A percentile compares a stretch with the other conserved stretches of the same genome.
Conservation (phyloP, 2,329 filamentous ascomycete species). For the Neopestalotiopsis rosae region DNA sequence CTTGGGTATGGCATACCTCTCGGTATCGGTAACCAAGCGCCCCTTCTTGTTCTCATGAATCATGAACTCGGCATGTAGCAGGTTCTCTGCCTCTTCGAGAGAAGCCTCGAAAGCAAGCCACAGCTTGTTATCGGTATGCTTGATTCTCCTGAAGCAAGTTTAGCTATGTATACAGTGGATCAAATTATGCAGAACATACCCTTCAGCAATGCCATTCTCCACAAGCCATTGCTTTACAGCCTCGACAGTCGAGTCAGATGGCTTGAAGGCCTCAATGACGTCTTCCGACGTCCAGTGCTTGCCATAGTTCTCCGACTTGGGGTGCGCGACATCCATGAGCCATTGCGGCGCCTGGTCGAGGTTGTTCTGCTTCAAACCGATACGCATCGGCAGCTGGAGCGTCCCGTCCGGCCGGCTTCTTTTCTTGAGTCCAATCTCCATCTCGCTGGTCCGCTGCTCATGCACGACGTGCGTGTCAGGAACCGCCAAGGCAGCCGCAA, state of each 20-base stretch:
- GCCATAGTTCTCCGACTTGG: constrained; percentile 11
- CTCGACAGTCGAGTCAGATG: constrained; percentile 6
- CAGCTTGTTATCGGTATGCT: constrained; percentile 9
- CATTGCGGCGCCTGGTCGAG: constrained; percentile 23
- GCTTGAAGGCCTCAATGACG: constrained; percentile 12
- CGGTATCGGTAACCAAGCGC: constrained; percentile 13
- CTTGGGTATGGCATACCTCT: constrained; percentile 29
- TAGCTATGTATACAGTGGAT: not conserved
- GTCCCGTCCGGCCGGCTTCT: not conserved
- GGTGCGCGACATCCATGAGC: constrained; percentile 14
- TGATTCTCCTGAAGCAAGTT: not conserved
- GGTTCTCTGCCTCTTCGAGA: constrained; percentile 35
- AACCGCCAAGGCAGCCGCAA: not conserved
- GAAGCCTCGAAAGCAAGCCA: constrained; percentile 15
- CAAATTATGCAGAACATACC: not conserved
- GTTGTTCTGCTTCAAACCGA: constrained; percentile 38
- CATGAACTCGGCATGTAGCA: constrained; percentile 37
- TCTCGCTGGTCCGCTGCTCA: not conserved
- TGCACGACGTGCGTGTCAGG: constrained; percentile 12
- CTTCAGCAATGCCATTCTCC: constrained; percentile 10
- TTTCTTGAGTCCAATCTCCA: not conserved
- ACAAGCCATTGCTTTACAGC: constrained; percentile 12
- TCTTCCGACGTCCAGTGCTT: constrained; percentile 13
- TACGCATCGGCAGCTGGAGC: constrained; percentile 35
- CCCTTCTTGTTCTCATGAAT: constrained; percentile 14